Base-by-base conservation (phyloP, 2,329 filamentous ascomycete species). In the Arthroderma uncinatum region DNA sequence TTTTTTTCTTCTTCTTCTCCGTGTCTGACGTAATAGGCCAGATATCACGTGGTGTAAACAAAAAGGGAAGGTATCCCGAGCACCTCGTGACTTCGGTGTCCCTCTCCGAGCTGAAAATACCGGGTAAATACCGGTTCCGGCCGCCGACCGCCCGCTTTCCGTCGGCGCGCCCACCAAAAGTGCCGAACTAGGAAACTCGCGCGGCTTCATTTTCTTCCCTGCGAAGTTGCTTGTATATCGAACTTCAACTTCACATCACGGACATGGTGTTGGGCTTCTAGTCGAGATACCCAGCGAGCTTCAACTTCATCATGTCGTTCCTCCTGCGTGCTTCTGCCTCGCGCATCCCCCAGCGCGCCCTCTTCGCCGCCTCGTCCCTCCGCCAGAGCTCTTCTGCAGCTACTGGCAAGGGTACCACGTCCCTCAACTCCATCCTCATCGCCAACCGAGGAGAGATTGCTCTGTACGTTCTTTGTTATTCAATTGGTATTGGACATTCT, bases 391-490 rank as follows among this genome's bases (percentile, higher is more conserved):
- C 59, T 14, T 61, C 60, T 23, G 55, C 58, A 14, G 52, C 33
- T 30, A 54, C 48, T 30, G 44, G 53, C 12, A 64, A 61, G 47
- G 60, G 63, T 47, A 60, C 56, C 9, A 76, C 71, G 55, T 65
- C 76, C n/a, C 65, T 81, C 54, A 84, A 83, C 57, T 95, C 90
- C 7, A 87, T 97, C 42, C 80, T 98, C 23, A 97, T 98, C 69
- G 93, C 93, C 56, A 98, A 98, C 71, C 85, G 93, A 64, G 93
- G 93, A 65, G 93, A 98, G 74, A 98, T 98, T 65, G 93, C 93
- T 53, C 79, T 98, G 69, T 81, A 70, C 62, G 75, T 65, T 42
- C 34, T 4, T 10, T 28, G 9, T n/a, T 4, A 9, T 16, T 12
- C 25, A 12, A 19, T 8, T 34, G 7, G 10, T 12, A n/a, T n/a